Evolutionary conservation across 2,329 filamentous ascomycete genomes (phyloP), one percentile per base, ranked within the genome.

Genomic region (Hirsutella minnesotensis): DNA sequence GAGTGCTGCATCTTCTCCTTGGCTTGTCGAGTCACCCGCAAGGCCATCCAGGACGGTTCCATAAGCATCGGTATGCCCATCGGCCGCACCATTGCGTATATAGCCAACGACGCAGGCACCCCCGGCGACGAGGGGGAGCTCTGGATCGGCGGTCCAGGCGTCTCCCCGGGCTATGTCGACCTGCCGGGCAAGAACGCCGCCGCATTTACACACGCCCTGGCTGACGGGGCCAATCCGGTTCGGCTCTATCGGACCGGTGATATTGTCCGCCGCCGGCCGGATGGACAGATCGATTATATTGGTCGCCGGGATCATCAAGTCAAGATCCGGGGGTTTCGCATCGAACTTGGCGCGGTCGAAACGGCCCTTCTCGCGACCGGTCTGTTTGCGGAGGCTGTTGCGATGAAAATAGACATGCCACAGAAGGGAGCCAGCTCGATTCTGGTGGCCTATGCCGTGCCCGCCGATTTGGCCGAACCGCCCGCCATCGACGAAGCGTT

Each of bases 261-360:
- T 12, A 41, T 45, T 2, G 53, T 48, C 3, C 48, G 52, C 0
- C 44, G 42, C 16, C 18, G 49, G 3, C 41, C 43, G 2, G 49
- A 54, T 29, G 46, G 49, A 3, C 46, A 48, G 0, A 48, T 56
- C 2, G 51, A 53, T 38, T 56, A 53, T 38, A 45, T 55, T 13
- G 52, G 53, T 0, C 52, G 53, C 9, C 45, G 52, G 18, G 53
- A 56, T 20, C 37, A 42, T 1, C 53, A 56, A 16, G 42, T 51
- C 37, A 56, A 56, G 45, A 46, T 57, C 10, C 43, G 50, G 5
- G 55, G 55, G n/a, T 49, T 55, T 29, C 50, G 54, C 9, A 41
- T 57, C 15, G 55, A 57, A 40, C 43, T 47, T 0, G 46, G 38
- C 1, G 51, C 53, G 20, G 44, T 54, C 2, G 51, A 54, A 22